Conservation (phyloP, 2,329 filamentous ascomycete genomes). For the Hymenoscyphus occultus region DNA sequence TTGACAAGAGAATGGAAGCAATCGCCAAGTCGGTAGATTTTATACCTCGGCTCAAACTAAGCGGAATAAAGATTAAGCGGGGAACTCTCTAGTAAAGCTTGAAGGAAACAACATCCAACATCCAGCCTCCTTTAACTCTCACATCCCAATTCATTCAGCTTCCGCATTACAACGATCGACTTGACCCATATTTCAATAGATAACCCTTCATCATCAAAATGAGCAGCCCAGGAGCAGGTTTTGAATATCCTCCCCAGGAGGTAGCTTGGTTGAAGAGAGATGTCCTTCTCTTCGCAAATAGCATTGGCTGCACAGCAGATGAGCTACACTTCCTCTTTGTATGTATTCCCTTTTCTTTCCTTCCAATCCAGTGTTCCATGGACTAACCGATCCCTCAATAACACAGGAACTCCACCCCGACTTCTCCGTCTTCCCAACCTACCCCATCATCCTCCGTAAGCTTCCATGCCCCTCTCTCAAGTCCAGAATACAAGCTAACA, state of each 20-base stretch:
- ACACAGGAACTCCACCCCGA: constrained; percentile 78
- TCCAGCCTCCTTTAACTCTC: neutral
- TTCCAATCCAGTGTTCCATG: neutral
- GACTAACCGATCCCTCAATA: neutral
- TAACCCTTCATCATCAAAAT: constrained; percentile 15
- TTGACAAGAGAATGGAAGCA: neutral
- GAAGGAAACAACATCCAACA: neutral
- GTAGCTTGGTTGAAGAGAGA: constrained; percentile 88
- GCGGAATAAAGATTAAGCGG: neutral
- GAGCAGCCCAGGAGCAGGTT: constrained; percentile 56
- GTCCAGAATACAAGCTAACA: constrained; percentile 12
- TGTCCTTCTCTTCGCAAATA: constrained; percentile 83
- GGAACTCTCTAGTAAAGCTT: neutral
- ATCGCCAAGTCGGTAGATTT: neutral
- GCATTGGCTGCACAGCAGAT: constrained; percentile 76
- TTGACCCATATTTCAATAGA: neutral
- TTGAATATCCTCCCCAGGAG: constrained; percentile 72
- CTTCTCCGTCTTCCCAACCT: constrained; percentile 83
- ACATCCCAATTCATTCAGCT: neutral
- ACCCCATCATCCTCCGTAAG: constrained; percentile 32
- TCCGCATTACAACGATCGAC: neutral
- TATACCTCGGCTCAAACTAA: neutral
- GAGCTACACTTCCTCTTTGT: constrained; percentile 94
- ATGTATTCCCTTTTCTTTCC: constrained; percentile 35
- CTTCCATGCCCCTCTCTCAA: neutral